Evolutionary conservation across 768 basidiomycete genomes (phyloP), one percentile per base, ranked within the genome.

Genomic region (Phaeolepiota aurea): DNA sequence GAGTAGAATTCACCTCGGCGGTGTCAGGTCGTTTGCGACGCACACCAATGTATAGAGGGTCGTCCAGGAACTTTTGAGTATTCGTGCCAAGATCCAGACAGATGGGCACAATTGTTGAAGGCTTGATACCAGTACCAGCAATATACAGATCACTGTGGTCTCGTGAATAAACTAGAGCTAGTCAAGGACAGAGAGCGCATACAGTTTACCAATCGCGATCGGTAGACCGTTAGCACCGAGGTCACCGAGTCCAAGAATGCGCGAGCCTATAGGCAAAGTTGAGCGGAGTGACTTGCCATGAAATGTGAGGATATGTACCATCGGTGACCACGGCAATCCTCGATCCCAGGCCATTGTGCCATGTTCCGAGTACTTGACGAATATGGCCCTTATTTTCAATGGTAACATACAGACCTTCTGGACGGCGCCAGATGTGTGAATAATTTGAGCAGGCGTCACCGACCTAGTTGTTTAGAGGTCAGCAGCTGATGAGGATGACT

Each of bases 301-400:
- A n/a, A 40, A 12, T 7, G 20, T 11, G 20, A 40, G 13, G 7
- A 40, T 20, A 28, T 43, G 31, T 48, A 61, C 85, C 85, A 53
- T 88, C 85, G 4, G 85, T 87, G 41, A 88, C 83, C 44, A 88
- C 85, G 30, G 79, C 71, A 51, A 88, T 86, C 31, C 80, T 72
- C 2, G 75, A 55, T 9, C 63, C 59, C 38, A 61, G 48, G 28
- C 55, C 57, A 30, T 61, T 56, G 16, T 73, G 68, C 73, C 77
- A 81, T 19, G 66, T 60, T 5, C 64, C 56, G 19, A 86, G 65
- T 30, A 83, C 64, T 20, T 76, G 59, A 15, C 71, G 65, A 45
- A 86, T 77, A 37, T 65, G 69, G 7, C 81, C 83, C 53, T 78
- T 77, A 59, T 84, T 76, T 39, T 77, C 63, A 40, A 82, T 77